phyloP scores from a whole-genome alignment of 1,284 basidiomycete genomes.

The Sporisorium graminicola region DNA sequence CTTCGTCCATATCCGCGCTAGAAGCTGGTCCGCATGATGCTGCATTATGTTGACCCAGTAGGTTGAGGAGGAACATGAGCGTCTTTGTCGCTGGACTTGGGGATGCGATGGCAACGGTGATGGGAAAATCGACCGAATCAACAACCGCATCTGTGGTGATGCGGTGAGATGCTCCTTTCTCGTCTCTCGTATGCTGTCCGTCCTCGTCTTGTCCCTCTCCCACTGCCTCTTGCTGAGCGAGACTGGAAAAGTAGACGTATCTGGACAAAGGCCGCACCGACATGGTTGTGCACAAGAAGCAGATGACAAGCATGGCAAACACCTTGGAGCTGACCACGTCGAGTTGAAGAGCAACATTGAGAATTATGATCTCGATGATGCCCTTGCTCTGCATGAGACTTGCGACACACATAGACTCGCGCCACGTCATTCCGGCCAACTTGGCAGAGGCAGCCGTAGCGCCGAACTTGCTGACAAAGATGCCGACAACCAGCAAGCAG shows the following conservation, averaged over 20 bases:
- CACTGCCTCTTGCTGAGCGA: constrained; percentile 12
- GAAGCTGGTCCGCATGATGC: not conserved
- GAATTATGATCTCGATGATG: constrained; percentile 60
- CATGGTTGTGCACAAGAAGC: constrained; percentile 52
- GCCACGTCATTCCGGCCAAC: constrained; percentile 48
- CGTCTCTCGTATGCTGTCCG: constrained; percentile 8
- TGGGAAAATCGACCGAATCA: constrained; percentile 35
- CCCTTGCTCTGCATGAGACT: constrained; percentile 56
- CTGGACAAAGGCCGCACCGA: constrained; percentile 46
- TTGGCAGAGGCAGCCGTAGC: constrained; percentile 44
- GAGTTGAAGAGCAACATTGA: constrained; percentile 48
- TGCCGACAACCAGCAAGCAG: constrained; percentile 46
- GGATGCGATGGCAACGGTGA: constrained; percentile 51
- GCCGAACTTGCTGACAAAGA: constrained; percentile 55
- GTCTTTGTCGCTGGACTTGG: constrained; percentile 44
- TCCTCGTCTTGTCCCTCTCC: not conserved
- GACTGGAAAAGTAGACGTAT: constrained; percentile 43
- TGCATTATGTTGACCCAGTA: constrained; percentile 25
- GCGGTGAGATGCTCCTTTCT: not conserved
- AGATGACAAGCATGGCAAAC: constrained; percentile 56
- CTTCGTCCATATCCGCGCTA: not conserved
- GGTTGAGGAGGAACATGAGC: constrained; percentile 48
- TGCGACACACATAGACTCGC: constrained; percentile 50
- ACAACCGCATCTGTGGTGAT: not conserved
- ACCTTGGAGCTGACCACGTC: constrained; percentile 43